Conservation (phyloP, 176 grass and related monocot species). For the Oryza nivara region DNA sequence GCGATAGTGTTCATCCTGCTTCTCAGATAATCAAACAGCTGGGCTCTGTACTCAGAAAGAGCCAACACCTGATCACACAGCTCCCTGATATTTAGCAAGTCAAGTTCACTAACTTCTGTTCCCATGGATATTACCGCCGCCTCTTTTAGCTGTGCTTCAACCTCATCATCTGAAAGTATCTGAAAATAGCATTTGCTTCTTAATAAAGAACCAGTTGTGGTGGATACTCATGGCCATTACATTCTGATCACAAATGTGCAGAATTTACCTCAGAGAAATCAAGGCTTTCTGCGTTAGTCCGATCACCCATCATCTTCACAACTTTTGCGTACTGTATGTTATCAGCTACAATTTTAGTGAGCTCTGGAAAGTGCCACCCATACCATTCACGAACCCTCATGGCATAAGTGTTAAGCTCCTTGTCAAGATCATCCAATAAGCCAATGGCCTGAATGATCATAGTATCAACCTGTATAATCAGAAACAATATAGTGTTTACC, state of each 20-base stretch:
- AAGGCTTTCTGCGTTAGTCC: conserved; percentile 65
- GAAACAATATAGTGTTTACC: conserved; percentile 11
- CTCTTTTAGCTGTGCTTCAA: conserved; percentile 80
- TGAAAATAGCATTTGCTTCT: conserved; percentile 32
- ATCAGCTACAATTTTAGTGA: conserved; percentile 79
- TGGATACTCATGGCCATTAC: not conserved
- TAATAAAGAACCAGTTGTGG: not conserved
- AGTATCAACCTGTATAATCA: conserved; percentile 63
- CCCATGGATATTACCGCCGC: conserved; percentile 89
- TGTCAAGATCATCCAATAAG: conserved; percentile 91
- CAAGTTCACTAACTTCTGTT: conserved; percentile 86
- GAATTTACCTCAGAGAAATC: conserved; percentile 85
- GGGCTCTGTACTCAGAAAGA: conserved; percentile 94
- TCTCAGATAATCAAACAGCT: conserved; percentile 80
- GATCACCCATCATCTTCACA: conserved; percentile 84
- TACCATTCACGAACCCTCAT: conserved; percentile 97
- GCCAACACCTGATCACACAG: conserved; percentile 85
- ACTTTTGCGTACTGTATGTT: conserved; percentile 63
- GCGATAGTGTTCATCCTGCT: conserved; percentile 85
- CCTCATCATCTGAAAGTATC: conserved; percentile 71
- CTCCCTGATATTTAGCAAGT: conserved; percentile 76
- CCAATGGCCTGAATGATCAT: conserved; percentile 82
- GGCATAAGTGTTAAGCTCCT: conserved; percentile 86
- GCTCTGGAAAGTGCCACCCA: conserved; percentile 92
- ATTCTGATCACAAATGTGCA: not conserved